Evolutionary conservation across 108 stramenopile genomes (phyloP).

Genomic region (Chaetoceros tenuissimus): DNA sequence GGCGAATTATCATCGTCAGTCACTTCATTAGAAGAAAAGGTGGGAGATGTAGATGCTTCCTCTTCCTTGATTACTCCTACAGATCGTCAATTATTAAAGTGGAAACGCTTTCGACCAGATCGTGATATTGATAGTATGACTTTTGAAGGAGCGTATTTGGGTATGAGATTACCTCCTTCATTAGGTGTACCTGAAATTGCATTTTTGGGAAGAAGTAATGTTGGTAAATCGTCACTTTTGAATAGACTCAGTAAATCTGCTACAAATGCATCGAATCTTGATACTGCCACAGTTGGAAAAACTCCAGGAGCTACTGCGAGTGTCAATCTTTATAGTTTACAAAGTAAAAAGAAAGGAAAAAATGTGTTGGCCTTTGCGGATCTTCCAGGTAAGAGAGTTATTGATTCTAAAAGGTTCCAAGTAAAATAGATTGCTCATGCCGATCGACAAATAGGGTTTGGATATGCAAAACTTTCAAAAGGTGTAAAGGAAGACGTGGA

Average conservation of each 20-base stretch:
- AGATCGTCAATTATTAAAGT: conserved; percentile 46
- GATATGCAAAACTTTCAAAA: conserved; percentile 87
- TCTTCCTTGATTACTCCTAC: conserved; percentile 35
- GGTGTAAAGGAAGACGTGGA: conserved; percentile 73
- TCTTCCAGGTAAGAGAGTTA: no score
- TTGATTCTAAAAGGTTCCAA: no score
- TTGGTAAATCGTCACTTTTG: conserved; percentile 87
- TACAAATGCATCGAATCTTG: conserved; percentile 6
- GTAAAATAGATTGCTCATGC: no score
- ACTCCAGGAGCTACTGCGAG: conserved; percentile 80
- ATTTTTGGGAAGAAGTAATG: conserved; percentile 90
- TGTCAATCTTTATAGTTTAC: conserved; percentile 68
- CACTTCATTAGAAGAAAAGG: conserved; percentile 4
- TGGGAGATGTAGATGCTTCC: conserved; percentile 33
- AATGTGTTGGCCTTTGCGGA: conserved; percentile 78
- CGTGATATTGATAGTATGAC: conserved; percentile 23
- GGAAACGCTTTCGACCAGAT: conserved; percentile 61
- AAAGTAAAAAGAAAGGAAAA: conserved; percentile 21
- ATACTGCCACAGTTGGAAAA: conserved; percentile 71
- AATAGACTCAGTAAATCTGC: conserved; percentile 23
- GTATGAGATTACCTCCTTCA: conserved; percentile 33
- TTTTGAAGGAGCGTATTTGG: conserved; percentile 50
- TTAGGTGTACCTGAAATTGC: conserved; percentile 84
- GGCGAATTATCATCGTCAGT: conserved; percentile 21
- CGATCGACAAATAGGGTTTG: no score